Percentiles rank a stretch among this genome's conserved stretches.
These are phyloP conservation scores for Kodamaea arcana DNA, from an alignment of 1,139 yeast genomes.

Conservation along the genomic window DNA sequence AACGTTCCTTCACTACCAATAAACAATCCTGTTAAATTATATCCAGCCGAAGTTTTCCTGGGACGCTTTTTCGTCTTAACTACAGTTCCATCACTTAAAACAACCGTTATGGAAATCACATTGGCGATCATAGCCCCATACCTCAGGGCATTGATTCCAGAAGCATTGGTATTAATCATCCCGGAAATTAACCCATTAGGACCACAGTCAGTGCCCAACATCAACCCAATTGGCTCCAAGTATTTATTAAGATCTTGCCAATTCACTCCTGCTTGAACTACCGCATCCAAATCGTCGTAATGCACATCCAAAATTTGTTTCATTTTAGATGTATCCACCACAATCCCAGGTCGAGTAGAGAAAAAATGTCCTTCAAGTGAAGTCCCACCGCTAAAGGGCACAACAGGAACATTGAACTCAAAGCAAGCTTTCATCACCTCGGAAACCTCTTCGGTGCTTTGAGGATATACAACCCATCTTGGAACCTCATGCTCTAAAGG, in stretches of 20 bases:
- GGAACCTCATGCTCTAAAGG: constrained; percentile 35
- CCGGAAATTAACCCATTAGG: constrained; percentile 43
- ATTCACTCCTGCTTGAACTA: constrained; percentile 42
- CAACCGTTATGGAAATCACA: constrained; percentile 40
- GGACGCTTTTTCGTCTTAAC: constrained; percentile 43
- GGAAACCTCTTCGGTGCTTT: constrained; percentile 36
- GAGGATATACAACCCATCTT: constrained; percentile 32
- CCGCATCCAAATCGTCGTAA: constrained; percentile 40
- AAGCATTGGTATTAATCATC: constrained; percentile 44
- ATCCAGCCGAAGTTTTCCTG: constrained; percentile 42
- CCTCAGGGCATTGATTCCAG: constrained; percentile 41
- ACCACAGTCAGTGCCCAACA: constrained; percentile 47
- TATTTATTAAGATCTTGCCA: constrained; percentile 38
- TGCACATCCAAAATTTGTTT: constrained; percentile 30
- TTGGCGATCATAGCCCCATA: constrained; percentile 47
- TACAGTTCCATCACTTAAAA: constrained; percentile 43
- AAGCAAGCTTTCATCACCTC: constrained; percentile 30
- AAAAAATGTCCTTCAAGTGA: constrained; percentile 45
- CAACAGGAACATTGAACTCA: constrained; percentile 40
- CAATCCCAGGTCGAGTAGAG: constrained; percentile 36
- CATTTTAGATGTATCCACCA: constrained; percentile 41
- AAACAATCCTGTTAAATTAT: constrained; percentile 40
- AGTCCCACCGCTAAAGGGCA: constrained; percentile 63
- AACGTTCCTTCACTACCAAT: constrained; percentile 47
- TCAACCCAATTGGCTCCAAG: constrained; percentile 24